Evolutionary conservation across 768 basidiomycete genomes (phyloP).

Genomic region (Lyophyllum decastes): DNA sequence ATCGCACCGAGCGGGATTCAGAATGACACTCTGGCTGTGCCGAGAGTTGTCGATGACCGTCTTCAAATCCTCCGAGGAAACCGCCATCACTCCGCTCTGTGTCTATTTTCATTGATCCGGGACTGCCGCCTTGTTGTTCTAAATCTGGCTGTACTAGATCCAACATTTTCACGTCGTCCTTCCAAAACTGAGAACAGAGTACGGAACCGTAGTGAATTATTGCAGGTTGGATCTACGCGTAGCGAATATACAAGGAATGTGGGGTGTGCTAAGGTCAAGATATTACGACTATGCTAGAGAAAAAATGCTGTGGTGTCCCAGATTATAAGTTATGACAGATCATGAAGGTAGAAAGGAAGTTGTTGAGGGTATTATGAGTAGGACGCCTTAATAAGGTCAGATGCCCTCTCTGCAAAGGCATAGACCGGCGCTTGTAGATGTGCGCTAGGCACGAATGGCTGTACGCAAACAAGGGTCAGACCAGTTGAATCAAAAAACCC

Average conservation of each 20-base stretch:
- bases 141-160: too few relatives aligned
- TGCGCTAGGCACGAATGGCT: constrained; percentile 15
- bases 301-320: neutral
- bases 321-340: neutral
- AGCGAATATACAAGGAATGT: neutral
- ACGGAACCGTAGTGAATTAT: neutral
- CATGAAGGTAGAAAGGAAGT: neutral
- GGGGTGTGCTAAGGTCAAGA: neutral
- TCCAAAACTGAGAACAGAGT: too few relatives aligned
- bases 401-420: constrained; percentile 15
- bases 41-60: too few relatives aligned
- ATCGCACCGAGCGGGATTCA: too few relatives aligned
- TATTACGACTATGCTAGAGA: neutral
- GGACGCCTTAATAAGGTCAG: constrained; percentile 14
- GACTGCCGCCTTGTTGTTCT: too few relatives aligned
- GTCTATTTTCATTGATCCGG: too few relatives aligned
- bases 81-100: too few relatives aligned
- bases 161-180: too few relatives aligned
- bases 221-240: neutral
- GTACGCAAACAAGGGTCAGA: neutral
- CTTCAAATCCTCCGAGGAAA: too few relatives aligned
- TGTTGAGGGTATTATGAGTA: neutral
- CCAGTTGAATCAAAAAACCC: neutral
- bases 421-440: constrained; percentile 17
- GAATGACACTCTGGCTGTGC: too few relatives aligned